These are phyloP conservation scores for Hsuehochloa calcarea DNA, from an alignment of 176 grass and related monocot genomes.

Conservation along the genomic window DNA sequence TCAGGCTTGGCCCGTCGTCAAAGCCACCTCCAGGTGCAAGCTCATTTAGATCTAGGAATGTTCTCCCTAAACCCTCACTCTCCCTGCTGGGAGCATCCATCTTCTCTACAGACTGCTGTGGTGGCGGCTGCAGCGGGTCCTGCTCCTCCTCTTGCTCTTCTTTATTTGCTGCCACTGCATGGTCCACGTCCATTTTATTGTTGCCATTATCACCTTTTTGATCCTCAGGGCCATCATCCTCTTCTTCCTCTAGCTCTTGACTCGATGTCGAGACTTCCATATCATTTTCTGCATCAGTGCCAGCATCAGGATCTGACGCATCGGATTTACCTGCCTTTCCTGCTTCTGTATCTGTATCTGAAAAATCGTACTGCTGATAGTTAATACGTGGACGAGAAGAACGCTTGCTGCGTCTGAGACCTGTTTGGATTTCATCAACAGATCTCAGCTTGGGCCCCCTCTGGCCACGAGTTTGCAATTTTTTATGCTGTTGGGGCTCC, in stretches of 20 bases:
- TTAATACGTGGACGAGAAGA: constrained; percentile 69
- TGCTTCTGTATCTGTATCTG: constrained; percentile 69
- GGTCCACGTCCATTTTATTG: constrained; percentile 52
- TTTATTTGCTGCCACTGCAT: constrained; percentile 47
- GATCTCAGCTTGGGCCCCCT: constrained; percentile 74
- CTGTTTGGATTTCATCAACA: constrained; percentile 71
- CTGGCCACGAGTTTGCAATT: constrained; percentile 49
- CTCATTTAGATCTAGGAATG: constrained; percentile 95
- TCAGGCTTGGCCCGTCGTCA: constrained; percentile 68
- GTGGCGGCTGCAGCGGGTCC: constrained; percentile 33
- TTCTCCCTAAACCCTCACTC: constrained; percentile 57
- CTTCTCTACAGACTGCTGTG: constrained; percentile 49
- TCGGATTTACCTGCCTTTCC: constrained; percentile 69
- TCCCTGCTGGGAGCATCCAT: constrained; percentile 44
- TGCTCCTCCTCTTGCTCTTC: constrained; percentile 35
- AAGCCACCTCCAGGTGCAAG: constrained; percentile 88
- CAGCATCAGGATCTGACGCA: constrained; percentile 60
- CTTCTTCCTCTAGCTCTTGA: constrained; percentile 68
- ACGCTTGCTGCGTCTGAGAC: constrained; percentile 91
- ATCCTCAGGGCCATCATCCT: constrained; percentile 62
- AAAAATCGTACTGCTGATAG: constrained; percentile 83
- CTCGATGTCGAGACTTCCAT: constrained; percentile 76
- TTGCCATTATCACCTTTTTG: constrained; percentile 31
- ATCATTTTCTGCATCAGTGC: constrained; percentile 59
- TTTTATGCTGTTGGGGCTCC: constrained; percentile 52